Base-by-base conservation (phyloP, 306 rosid species). In the Begonia loranthoides region DNA sequence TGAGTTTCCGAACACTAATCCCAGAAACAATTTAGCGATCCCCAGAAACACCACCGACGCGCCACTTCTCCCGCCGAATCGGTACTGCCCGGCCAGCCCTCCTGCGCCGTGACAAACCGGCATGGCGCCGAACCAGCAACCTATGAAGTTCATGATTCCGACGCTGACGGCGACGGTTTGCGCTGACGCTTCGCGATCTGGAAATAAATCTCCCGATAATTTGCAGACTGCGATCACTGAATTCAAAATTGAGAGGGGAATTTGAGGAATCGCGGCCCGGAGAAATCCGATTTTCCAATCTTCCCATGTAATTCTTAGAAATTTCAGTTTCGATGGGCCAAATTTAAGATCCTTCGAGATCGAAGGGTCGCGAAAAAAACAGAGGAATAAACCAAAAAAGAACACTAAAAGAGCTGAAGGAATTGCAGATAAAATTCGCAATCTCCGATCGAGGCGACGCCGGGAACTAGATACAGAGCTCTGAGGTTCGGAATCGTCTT, bases 101-200 rank as follows among this genome's bases (percentile, higher is more conserved):
- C 95, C 95, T 0, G 95, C 95, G 4, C 92, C 92, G 43, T 85
- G 95, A 58, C 95, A 85, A 15, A 83, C 83, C 9, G 95, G 92
- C 92, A 85, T 79, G 19, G 95, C 92, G 15, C 95, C 95, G 36
- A 28, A 28, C 36, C 95, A 85, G 70, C 95, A 85, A 4, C 92
- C 92, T 0, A 85, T 77, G 4, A 81, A 78, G 59, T 85, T 85
- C 95, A 85, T 81, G 0, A 81, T 5, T 28, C 36, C 36, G 36
- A 28, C 36, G 3, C 36, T 28, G 36, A 28, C 36, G 36, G 36
- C 36, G 36, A 28, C 36, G 36, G 8, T 28, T 28, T 43, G 72
- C 1, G 80, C 92, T 9, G 95, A 85, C 19, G 75, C 95, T 22
- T 85, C 95, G 11, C 67, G 64, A 0, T 67, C 92, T 0, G 95